Evolutionary conservation across 176 grass and related monocot genomes (phyloP).

Genomic region (Oryza brachyantha): DNA sequence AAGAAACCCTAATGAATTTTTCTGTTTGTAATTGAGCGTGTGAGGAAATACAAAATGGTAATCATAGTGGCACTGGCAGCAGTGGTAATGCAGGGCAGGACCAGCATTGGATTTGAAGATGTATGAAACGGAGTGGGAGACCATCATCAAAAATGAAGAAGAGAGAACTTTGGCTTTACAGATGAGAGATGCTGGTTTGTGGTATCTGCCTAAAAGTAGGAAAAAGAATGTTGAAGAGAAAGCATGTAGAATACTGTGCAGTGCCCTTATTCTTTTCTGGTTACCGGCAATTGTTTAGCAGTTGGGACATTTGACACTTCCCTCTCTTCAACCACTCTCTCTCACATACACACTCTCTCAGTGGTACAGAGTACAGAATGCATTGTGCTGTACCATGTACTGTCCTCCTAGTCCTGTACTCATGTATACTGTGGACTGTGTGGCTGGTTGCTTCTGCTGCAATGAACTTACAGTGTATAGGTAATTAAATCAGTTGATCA

Average conservation of each 20-base stretch:
- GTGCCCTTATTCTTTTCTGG: background rate
- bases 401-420: background rate
- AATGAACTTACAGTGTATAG: too few relatives aligned
- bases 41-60: background rate
- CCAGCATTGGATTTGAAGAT: conserved; percentile 16
- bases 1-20: background rate
- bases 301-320: background rate
- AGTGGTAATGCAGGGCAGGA: background rate
- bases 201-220: background rate
- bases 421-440: background rate
- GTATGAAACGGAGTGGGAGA: background rate
- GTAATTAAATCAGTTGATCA: too few relatives aligned
- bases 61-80: background rate
- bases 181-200: background rate
- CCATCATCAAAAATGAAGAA: background rate
- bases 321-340: background rate
- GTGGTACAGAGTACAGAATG: background rate
- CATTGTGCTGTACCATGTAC: too few relatives aligned
- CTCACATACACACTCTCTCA: too few relatives aligned
- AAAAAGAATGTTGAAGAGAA: background rate
- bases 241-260: background rate
- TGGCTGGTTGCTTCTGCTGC: background rate
- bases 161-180: conserved; percentile 7
- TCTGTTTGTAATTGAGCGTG: background rate
- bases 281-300: background rate